Evolutionary conservation across 371 early-diverging fungal genomes (phyloP).

Genomic region (Rhizopus arrhizus): DNA sequence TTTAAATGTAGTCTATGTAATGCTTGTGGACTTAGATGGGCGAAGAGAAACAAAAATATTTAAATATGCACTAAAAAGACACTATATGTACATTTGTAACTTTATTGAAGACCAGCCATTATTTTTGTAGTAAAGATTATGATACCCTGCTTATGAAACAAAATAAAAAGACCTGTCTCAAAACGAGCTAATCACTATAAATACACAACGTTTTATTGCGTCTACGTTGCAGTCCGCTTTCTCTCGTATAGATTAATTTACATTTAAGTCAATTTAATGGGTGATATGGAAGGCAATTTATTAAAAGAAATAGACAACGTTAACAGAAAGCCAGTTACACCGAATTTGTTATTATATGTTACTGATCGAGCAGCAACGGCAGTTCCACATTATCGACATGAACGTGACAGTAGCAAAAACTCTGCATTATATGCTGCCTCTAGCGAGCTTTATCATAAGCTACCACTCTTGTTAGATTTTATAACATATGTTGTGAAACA

Average conservation of each 20-base stretch:
- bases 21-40: constrained; percentile 53
- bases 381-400: constrained; percentile 45
- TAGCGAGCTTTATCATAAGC: background rate
- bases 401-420: background rate
- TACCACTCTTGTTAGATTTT: constrained; percentile 12
- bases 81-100: background rate
- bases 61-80: constrained; percentile 11
- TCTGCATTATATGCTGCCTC: background rate
- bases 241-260: too few relatives aligned
- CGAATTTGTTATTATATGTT: constrained; percentile 20
- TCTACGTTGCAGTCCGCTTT: too few relatives aligned
- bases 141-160: constrained; percentile 5
- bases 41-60: constrained; percentile 30
- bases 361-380: constrained; percentile 20
- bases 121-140: background rate
- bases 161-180: too few relatives aligned
- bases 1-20: constrained; percentile 38
- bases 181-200: too few relatives aligned
- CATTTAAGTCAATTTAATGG: too few relatives aligned
- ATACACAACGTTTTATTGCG: too few relatives aligned
- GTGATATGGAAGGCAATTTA: background rate
- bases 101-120: background rate
- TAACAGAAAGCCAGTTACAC: constrained; percentile 17
- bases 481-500: constrained; percentile 47
- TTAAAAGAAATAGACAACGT: constrained; percentile 19